Percentiles rank a stretch among this genome's conserved stretches.
These are phyloP conservation scores for Vanrija pseudolonga DNA, from an alignment of 1,284 basidiomycete genomes.

Conservation along the genomic window DNA sequence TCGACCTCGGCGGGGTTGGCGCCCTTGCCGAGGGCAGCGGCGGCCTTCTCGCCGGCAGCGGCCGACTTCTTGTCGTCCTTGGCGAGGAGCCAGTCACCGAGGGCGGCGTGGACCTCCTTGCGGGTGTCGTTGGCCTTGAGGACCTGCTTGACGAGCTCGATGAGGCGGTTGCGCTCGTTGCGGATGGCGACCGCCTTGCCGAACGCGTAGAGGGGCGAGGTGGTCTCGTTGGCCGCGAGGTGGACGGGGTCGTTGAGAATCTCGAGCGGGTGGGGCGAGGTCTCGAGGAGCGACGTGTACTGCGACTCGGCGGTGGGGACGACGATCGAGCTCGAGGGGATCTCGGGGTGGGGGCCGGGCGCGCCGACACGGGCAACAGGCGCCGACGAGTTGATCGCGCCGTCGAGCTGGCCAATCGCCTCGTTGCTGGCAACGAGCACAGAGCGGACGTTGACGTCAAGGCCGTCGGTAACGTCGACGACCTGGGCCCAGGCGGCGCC, in stretches of 20 bases:
- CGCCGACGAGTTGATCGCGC: constrained; percentile 32
- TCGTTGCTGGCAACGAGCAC: constrained; percentile 43
- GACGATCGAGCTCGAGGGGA: constrained; percentile 53
- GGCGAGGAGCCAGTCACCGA: constrained; percentile 71
- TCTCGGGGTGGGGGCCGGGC: constrained; percentile 26
- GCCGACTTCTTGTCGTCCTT: constrained; percentile 62
- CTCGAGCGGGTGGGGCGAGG: constrained; percentile 77
- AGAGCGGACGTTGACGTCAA: constrained; percentile 36
- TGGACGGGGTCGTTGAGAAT: constrained; percentile 78
- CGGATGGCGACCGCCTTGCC: constrained; percentile 82
- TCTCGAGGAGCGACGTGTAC: constrained; percentile 85
- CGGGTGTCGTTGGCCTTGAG: constrained; percentile 51
- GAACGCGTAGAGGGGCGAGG: constrained; percentile 88
- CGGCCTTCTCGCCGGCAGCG: constrained; percentile 61
- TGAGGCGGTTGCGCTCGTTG: constrained; percentile 64
- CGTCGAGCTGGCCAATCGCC: constrained; percentile 40
- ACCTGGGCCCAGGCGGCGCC: constrained; percentile 57
- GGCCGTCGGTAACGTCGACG: constrained; percentile 40
- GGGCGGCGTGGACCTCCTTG: constrained; percentile 63
- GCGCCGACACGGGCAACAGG: constrained; percentile 38
- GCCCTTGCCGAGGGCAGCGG: constrained; percentile 52
- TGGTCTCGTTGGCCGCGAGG: constrained; percentile 70
- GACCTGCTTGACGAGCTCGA: constrained; percentile 59
- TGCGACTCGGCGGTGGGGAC: constrained; percentile 84
- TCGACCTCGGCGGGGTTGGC: constrained; percentile 48